Evolutionary conservation across 352 stramenopile genomes (phyloP).

Genomic region (Phytophthora litchii): DNA sequence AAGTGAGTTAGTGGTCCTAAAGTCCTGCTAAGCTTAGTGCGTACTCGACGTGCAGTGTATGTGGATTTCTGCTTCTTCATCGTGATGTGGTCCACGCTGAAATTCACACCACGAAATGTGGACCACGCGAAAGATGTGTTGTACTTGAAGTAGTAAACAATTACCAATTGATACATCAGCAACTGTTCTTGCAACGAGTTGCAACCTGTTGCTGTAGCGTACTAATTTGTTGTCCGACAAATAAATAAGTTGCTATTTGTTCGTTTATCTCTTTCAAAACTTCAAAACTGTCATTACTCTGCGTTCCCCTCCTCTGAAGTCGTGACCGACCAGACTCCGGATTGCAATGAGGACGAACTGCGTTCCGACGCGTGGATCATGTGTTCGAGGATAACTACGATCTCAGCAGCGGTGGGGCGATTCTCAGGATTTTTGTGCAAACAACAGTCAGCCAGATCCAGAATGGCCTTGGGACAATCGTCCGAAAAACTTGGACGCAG

Average conservation of each 20-base stretch:
- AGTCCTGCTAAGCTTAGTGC: background rate
- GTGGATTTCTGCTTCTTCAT: constrained; percentile 38
- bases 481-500: constrained; percentile 42
- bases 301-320: constrained; percentile 18
- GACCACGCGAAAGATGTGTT: too few relatives aligned
- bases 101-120: too few relatives aligned
- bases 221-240: too few relatives aligned
- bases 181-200: too few relatives aligned
- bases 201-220: too few relatives aligned
- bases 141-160: too few relatives aligned
- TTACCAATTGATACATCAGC: too few relatives aligned
- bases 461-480: constrained; percentile 45
- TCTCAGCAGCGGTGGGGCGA: constrained; percentile 43
- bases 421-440: constrained; percentile 37
- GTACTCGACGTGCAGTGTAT: constrained; percentile 20
- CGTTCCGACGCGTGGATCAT: constrained; percentile 40
- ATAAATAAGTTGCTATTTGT: constrained; percentile 14
- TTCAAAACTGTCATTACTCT: constrained; percentile 15
- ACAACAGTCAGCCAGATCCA: constrained; percentile 46
- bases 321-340: constrained; percentile 32
- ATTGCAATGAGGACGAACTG: constrained; percentile 34
- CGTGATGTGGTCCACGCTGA: background rate
- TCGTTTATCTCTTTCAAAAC: background rate
- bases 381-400: constrained; percentile 41
- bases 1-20: background rate